Base-by-base conservation (phyloP, 2,329 filamentous ascomycete species). In the Leptographium procerum region DNA sequence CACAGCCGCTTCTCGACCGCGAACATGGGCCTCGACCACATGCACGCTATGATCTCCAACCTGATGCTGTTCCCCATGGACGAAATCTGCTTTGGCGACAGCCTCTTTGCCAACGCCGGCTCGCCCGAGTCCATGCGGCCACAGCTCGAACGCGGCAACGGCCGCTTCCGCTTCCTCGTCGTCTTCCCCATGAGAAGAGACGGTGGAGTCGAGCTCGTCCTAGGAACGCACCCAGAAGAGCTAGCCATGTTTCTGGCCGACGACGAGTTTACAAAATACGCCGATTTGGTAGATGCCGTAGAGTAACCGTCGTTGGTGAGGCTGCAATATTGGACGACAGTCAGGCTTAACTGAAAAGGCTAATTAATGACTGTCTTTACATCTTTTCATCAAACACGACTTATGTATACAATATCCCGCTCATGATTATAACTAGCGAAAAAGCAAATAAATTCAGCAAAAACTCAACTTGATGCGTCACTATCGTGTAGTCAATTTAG, bases 1-100 rank as follows among this genome's bases (percentile, higher is more conserved):
- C 55, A 57, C 47, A 29, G 19, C 16, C 55, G 55, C 22, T 57
- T 57, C 55, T 57, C 55, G 8, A 57, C 55, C 3, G 55, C 55
- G 22, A 57, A 57, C 34, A 57, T 57, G 55, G 55, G 55, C 24
- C 33, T 57, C 47, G 55, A 52, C n/a, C 55, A 57, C 10, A 40
- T 57, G 55, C 47, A 57, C 26, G 55, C 55, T 7, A 57, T 57
- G 55, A 57, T 57, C 34, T 57, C 55, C 22, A 57, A 57, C 55
- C 51, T 57, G 55, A 29, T 57, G 47, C 47, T 57, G 4, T 57
- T 57, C 22, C 55, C 55, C 16, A 28, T 26, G 22, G 47, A 52
- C 43, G 55, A 24, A 9, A 26, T 57, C 26, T 24, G 24, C 4
- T 57, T 57, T 26, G 55, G 55, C 33, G 34, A 28, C 16, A 19